Evolutionary conservation across 352 stramenopile species (phyloP).

Genomic region (Globisporangium orthogonon): DNA sequence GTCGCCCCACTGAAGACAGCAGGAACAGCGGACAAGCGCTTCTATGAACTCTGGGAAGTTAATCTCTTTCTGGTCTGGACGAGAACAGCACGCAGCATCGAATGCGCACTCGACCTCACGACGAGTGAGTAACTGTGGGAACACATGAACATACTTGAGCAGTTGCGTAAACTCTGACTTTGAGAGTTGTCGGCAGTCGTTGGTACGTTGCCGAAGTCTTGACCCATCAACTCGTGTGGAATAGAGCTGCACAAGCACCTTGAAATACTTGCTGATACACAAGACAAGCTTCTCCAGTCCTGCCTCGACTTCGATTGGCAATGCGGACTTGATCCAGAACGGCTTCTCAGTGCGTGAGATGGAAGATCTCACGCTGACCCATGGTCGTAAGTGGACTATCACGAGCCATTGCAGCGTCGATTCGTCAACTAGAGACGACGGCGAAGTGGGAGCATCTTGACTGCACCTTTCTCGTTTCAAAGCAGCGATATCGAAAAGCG

Average conservation of each 20-base stretch:
- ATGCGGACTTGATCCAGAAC: conserved; percentile 17
- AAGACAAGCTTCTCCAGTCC: conserved; percentile 29
- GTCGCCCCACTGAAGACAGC: conserved; percentile 33
- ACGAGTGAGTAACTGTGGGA: conserved; percentile 54
- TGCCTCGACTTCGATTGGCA: conserved; percentile 22
- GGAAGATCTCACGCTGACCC: background rate
- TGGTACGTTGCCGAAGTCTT: background rate
- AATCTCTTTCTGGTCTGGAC: conserved; percentile 19
- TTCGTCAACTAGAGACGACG: background rate
- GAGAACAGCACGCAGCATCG: conserved; percentile 23
- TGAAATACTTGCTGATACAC: conserved; percentile 35
- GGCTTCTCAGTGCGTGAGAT: background rate
- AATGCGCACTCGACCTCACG: conserved; percentile 46
- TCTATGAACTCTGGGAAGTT: conserved; percentile 65
- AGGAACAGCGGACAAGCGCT: conserved; percentile 41
- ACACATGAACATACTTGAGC: conserved; percentile 46
- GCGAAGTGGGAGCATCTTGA: background rate
- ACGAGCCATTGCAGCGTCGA: conserved; percentile 11
- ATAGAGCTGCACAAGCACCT: conserved; percentile 36
- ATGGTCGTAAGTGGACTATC: conserved; percentile 5
- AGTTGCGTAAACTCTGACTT: conserved; percentile 29
- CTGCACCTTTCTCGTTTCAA: background rate
- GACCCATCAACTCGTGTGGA: conserved; percentile 13
- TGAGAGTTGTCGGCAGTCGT: conserved; percentile 17
- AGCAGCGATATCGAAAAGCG: conserved; percentile 1